Conservation (phyloP, 2,329 filamentous ascomycete genomes). For the Calonectria leucothoes region DNA sequence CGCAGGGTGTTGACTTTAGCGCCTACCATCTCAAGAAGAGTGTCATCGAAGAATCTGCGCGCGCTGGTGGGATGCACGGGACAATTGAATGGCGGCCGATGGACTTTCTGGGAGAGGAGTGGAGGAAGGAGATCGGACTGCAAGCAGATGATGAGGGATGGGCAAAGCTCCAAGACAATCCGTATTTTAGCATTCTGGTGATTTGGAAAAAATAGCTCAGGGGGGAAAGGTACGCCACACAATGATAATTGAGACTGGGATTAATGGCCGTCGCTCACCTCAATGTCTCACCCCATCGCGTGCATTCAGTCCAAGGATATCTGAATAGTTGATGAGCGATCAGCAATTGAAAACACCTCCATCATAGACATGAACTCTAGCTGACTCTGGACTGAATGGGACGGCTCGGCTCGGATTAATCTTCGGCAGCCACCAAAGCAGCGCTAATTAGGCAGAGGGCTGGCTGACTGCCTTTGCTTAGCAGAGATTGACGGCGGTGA, state of each 20-base stretch:
- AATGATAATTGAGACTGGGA: neutral
- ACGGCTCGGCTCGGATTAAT: neutral
- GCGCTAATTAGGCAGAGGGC: neutral
- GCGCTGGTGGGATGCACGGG: neutral
- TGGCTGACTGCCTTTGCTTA: too few relatives aligned
- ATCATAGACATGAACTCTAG: neutral
- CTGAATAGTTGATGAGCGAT: too few relatives aligned
- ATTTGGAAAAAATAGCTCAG: neutral
- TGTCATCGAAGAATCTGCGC: neutral
- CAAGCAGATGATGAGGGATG: neutral
- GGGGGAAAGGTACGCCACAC: accelerated
- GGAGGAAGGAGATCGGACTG: neutral
- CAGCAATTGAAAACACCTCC: neutral
- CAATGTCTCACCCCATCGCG: neutral
- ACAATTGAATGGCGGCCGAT: neutral
- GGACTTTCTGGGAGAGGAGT: neutral
- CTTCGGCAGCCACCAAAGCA: too few relatives aligned
- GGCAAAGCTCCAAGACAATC: neutral
- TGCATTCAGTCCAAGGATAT: too few relatives aligned
- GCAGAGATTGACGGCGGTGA: neutral
- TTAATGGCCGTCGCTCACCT: neutral
- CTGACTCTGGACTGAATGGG: too few relatives aligned
- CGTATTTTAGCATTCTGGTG: neutral
- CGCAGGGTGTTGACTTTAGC: neutral
- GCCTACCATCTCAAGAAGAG: neutral